Base-by-base conservation (phyloP, 441 rosid species). In the Hypseocharis bilobata region DNA sequence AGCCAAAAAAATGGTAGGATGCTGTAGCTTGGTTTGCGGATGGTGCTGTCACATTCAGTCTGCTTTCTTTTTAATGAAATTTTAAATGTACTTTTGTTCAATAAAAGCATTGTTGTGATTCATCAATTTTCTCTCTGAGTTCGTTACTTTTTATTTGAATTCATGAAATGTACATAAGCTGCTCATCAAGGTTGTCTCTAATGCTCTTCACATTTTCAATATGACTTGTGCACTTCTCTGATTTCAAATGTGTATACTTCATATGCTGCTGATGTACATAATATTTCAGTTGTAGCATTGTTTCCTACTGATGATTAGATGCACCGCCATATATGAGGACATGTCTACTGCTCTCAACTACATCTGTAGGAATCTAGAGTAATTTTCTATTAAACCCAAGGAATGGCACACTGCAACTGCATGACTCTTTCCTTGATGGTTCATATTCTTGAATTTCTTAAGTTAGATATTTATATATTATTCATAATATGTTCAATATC, bases 151-250 rank as follows among this genome's bases (percentile, higher is more conserved):
- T 49, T 19, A 49, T 49, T 49, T 49, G 55, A 32, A 49, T 49
- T 49, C 20, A 7, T 26, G 10, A 16, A 45, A 20, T 49, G n/a
- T 63, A 32, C 36, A 13, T 30, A 26, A 47, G 22, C 49, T 60
- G 56, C 64, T 66, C 62, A n/a, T 19, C 34, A 52, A 61, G 36
- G 3, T 20, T 65, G 32, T 5, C 40, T 49, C 34, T 14, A 16
- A 3, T 22, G 8, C 10, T 34, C 29, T 20, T 28, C 22, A 25
- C 32, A 47, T 36, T 49, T 67, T 67, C 55, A 16, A 54, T 40
- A 16, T 20, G 36, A 38, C 55, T 47, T 44, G n/a, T 62, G 11
- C 49, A 20, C 28, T 47, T 10, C 58, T 20, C 19, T 45, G 6
- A 3, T 6, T 10, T 36, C 40, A 36, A 36, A 36, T 36, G 40